Conservation (phyloP, 2,329 filamentous ascomycete species). For the Aspergillus viridinutans region DNA sequence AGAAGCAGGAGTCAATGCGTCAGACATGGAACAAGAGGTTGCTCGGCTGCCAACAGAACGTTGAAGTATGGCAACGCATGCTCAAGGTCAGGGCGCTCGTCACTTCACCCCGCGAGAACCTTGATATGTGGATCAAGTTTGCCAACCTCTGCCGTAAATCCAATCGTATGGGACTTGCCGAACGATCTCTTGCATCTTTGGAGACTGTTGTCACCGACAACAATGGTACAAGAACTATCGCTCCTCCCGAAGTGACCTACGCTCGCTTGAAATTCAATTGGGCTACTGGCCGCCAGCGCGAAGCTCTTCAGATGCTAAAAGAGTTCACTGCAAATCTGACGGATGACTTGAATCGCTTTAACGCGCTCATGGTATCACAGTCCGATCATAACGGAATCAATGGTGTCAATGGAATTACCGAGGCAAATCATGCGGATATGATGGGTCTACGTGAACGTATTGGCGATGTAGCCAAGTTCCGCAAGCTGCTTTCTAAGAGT, state of each 20-base stretch:
- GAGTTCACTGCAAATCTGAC: constrained; percentile 59
- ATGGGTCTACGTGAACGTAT: constrained; percentile 38
- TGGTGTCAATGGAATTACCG: constrained; percentile 46
- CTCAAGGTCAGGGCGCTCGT: constrained; percentile 90
- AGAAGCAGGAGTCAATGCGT: constrained; percentile 86
- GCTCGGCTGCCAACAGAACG: constrained; percentile 91
- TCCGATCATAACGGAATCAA: constrained; percentile 42
- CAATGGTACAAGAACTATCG: constrained; percentile 37
- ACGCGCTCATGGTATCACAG: constrained; percentile 36
- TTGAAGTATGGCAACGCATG: constrained; percentile 98
- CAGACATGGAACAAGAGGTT: constrained; percentile 93
- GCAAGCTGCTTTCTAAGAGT: constrained; percentile 82
- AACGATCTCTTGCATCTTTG: constrained; percentile 90
- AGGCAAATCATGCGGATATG: constrained; percentile 38
- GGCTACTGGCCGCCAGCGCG: constrained; percentile 70
- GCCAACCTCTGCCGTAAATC: constrained; percentile 97
- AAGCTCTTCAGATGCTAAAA: constrained; percentile 56
- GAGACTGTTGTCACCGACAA: constrained; percentile 61
- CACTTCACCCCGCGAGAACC: constrained; percentile 85
- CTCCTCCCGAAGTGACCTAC: constrained; percentile 77
- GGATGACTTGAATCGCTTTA: constrained; percentile 52
- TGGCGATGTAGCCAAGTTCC: constrained; percentile 53
- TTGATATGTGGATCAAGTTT: constrained; percentile 99
- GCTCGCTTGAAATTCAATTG: constrained; percentile 97
- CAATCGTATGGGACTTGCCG: constrained; percentile 85